Base-by-base conservation (phyloP, 495 filamentous ascomycete genomes). In the Achaetomiella virescens region DNA sequence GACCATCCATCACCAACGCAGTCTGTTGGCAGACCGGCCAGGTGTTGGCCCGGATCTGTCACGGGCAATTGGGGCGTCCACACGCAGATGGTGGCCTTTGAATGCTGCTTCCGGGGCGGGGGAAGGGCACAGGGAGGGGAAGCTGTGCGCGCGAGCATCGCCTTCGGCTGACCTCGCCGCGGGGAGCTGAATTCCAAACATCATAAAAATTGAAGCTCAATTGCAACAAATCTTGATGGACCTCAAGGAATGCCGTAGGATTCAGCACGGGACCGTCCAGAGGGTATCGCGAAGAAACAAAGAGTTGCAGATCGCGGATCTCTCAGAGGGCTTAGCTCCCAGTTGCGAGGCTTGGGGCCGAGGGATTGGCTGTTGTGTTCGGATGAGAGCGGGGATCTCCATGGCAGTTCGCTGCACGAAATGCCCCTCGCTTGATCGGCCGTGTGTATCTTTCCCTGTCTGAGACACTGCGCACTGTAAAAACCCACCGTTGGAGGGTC, bases 341-440 rank as follows among this genome's bases (percentile, higher is more conserved):
- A 20, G 20, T 25, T 6, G n/a, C 6, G 20, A 44, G 21, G 21
- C 41, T 24, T 44, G 41, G 37, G n/a, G 22, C 22, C 11, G 40
- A 53, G 36, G 49, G 38, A 53, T 53, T 53, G 50, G 50, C 41
- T 37, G 7, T 18, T 22, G 24, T 38, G 22, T 46, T 54, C 42
- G 21, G 52, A 54, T 44, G 52, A 47, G 40, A 44, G 50, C n/a
- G 20, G 51, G 27, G 7, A 17, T 27, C 11, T n/a, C 17, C 9
- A n/a, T 43, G 51, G 51, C 20, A 54, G 29, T 45, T 44, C 42
- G 35, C 42, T 54, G 52, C 42, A 47, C 9, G 43, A 36, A 46
- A 41, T 17, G n/a, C 38, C 35, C 35, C 35, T 9, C 35, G n/a
- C n/a, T n/a, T n/a, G n/a, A n/a, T n/a, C n/a, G n/a, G n/a, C n/a